Conservation (phyloP, 1,139 yeast species). For the Williopsis jadinii region DNA sequence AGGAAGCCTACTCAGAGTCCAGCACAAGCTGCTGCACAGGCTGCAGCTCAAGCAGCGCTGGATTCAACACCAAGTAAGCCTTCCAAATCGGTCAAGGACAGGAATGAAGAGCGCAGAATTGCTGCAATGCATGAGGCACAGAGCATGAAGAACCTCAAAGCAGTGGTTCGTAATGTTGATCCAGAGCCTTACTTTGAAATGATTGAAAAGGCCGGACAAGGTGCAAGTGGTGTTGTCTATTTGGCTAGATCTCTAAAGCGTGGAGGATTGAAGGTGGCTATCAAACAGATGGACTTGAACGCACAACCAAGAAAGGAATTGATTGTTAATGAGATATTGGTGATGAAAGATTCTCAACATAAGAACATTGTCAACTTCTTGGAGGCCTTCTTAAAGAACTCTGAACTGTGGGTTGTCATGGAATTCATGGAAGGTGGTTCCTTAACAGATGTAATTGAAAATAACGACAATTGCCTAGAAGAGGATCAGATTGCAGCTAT, state of each 20-base stretch:
- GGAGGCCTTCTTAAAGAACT: slow-evolving; percentile 72
- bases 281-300: slow-evolving; percentile 91
- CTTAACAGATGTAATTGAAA: slow-evolving; percentile 77
- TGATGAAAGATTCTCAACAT: slow-evolving; percentile 91
- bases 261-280: slow-evolving; percentile 59
- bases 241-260: slow-evolving; percentile 65
- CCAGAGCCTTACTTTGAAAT: slow-evolving; percentile 83
- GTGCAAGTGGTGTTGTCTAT: slow-evolving; percentile 95
- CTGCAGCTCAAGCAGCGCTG: slow-evolving; percentile 24
- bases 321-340: slow-evolving; percentile 88
- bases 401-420: slow-evolving; percentile 83
- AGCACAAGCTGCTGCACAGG: slow-evolving; percentile 21
- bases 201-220: slow-evolving; percentile 97
- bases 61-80: slow-evolving; percentile 23
- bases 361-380: slow-evolving; percentile 89
- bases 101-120: slow-evolving; percentile 52
- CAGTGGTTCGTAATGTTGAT: slow-evolving; percentile 77
- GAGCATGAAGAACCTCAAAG: slow-evolving; percentile 72
- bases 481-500: slow-evolving; percentile 86
- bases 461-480: slow-evolving; percentile 50
- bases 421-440: slow-evolving; percentile 93
- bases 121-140: slow-evolving; percentile 82
- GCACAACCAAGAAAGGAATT: slow-evolving; percentile 93
- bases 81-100: slow-evolving; percentile 30
- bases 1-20: slow-evolving; percentile 8